Conservation (phyloP, 2,329 filamentous ascomycete species). For the Herpotrichia juniperi region DNA sequence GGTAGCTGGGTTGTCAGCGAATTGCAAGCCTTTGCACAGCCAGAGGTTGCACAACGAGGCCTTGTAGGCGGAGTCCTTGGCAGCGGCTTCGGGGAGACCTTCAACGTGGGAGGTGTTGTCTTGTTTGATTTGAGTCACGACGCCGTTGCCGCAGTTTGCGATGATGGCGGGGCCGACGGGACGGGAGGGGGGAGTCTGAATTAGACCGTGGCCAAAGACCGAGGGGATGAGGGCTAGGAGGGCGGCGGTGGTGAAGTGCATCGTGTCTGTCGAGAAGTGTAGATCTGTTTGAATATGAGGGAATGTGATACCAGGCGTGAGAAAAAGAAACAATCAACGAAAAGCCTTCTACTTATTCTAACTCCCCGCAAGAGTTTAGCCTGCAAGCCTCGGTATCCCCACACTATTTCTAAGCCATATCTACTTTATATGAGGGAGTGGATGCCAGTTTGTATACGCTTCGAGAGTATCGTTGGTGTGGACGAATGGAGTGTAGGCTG, state of each 20-base stretch:
- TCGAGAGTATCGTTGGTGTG: slow-evolving; percentile 1
- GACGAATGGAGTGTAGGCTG: slow-evolving; percentile 15
- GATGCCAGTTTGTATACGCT: background rate
- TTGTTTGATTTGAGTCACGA: slow-evolving; percentile 19
- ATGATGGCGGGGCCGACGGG: slow-evolving; percentile 19
- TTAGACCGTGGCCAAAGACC: slow-evolving; percentile 29
- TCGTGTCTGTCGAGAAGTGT: slow-evolving; percentile 6
- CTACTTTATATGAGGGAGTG: slow-evolving; percentile 10
- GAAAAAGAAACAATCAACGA: background rate
- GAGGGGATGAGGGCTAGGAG: slow-evolving; percentile 20
- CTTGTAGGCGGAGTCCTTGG: slow-evolving; percentile 37
- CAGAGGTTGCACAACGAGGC: slow-evolving; percentile 54
- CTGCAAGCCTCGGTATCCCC: background rate
- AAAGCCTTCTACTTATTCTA: background rate
- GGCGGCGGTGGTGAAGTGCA: slow-evolving; percentile 21
- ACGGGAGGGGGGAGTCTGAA: slow-evolving; percentile 26
- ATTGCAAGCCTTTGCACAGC: slow-evolving; percentile 64
- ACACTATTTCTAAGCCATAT: slow-evolving; percentile 10
- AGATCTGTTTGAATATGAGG: background rate
- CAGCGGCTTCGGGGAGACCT: slow-evolving; percentile 26
- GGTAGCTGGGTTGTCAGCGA: slow-evolving; percentile 57
- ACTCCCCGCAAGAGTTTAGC: background rate
- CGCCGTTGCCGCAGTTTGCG: slow-evolving; percentile 23
- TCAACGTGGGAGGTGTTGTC: slow-evolving; percentile 36
- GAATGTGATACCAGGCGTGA: background rate